phyloP scores from a whole-genome alignment of 306 rosid genomes.

The Casuarina glauca region DNA sequence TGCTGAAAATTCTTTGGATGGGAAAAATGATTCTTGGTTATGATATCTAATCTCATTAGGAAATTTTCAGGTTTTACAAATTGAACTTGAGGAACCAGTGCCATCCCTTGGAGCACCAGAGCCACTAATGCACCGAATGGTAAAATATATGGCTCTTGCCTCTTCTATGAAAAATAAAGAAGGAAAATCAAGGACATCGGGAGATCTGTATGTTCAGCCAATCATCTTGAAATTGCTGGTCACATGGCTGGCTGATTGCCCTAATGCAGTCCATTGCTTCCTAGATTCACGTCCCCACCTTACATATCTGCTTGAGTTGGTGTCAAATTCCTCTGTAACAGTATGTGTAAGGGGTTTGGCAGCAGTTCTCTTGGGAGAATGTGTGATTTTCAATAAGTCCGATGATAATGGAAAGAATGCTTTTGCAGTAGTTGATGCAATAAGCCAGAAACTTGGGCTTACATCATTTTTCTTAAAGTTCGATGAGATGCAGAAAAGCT shows the following conservation, averaged over 20 bases:
- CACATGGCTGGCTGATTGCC: slow-evolving; percentile 84
- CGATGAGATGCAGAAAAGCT: slow-evolving; percentile 81
- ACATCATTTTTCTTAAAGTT: slow-evolving; percentile 77
- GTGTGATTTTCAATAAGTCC: slow-evolving; percentile 82
- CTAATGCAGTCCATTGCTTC: slow-evolving; percentile 82
- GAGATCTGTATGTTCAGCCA: slow-evolving; percentile 57
- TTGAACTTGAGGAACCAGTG: slow-evolving; percentile 82
- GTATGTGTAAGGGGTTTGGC: slow-evolving; percentile 77
- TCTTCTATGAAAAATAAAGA: slow-evolving; percentile 78
- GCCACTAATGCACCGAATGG: slow-evolving; percentile 81
- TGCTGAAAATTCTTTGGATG: neutral
- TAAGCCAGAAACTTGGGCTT: slow-evolving; percentile 89
- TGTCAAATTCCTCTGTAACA: slow-evolving; percentile 66
- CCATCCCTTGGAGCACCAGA: slow-evolving; percentile 77
- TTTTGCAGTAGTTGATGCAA: slow-evolving; percentile 69
- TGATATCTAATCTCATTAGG: slow-evolving; percentile 14
- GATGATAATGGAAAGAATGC: slow-evolving; percentile 68
- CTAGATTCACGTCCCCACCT: slow-evolving; percentile 91
- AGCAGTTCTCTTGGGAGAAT: slow-evolving; percentile 86
- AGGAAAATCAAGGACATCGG: slow-evolving; percentile 54
- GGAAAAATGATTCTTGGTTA: neutral
- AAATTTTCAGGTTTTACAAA: slow-evolving; percentile 61
- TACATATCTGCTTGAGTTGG: slow-evolving; percentile 83
- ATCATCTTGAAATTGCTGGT: slow-evolving; percentile 77
- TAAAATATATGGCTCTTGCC: slow-evolving; percentile 82